These are phyloP conservation scores for Chaetomidium leptoderma DNA, from an alignment of 495 filamentous ascomycete species.

Conservation along the genomic window DNA sequence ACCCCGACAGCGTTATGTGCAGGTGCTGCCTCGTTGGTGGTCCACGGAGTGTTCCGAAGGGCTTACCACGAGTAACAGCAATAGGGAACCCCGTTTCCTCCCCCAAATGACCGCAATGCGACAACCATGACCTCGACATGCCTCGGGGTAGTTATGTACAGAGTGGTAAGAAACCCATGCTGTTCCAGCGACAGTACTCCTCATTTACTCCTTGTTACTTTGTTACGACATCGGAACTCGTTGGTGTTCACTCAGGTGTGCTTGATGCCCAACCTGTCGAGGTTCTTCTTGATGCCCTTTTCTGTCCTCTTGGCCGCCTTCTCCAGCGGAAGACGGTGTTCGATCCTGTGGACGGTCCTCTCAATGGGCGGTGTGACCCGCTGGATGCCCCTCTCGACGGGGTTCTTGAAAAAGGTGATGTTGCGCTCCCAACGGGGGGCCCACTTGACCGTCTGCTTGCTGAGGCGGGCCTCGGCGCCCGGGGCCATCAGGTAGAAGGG, in stretches of 20 bases:
- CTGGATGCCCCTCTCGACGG: conserved; percentile 41
- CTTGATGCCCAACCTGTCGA: conserved; percentile 31
- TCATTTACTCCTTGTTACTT: background rate
- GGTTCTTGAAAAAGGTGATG: conserved; percentile 43
- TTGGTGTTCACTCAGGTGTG: conserved; percentile 11
- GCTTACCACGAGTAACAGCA: background rate
- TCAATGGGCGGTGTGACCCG: conserved; percentile 40
- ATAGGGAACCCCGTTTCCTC: background rate
- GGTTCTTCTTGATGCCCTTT: conserved; percentile 37
- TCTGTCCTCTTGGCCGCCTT: conserved; percentile 42
- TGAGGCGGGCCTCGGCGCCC: conserved; percentile 43
- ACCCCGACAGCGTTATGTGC: background rate
- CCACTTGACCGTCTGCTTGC: conserved; percentile 43
- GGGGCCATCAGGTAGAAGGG: conserved; percentile 48
- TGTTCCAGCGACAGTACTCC: background rate
- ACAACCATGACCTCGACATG: background rate
- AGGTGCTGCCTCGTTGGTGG: background rate
- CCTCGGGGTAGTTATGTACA: conserved; percentile 4
- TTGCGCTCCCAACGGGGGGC: conserved; percentile 50
- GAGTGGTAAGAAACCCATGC: background rate
- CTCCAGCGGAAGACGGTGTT: conserved; percentile 42
- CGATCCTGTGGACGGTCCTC: conserved; percentile 38
- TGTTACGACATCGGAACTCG: background rate
- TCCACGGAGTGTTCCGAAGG: no score
- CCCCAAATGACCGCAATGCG: background rate